Evolutionary conservation across 805 yeast genomes (phyloP).

Genomic region (Candida andamanensis): DNA sequence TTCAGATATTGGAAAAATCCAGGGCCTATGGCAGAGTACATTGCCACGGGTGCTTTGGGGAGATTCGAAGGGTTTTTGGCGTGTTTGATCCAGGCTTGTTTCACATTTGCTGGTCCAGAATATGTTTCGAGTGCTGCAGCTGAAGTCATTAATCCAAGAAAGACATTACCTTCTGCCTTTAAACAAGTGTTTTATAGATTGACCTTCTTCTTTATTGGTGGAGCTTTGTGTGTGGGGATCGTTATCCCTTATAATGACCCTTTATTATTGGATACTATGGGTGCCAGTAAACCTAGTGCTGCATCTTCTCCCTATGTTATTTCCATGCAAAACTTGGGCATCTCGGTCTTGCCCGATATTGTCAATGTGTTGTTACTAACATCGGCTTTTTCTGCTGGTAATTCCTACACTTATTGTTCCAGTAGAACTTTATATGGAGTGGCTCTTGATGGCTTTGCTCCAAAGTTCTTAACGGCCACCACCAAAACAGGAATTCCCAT

Average conservation of each 20-base stretch:
- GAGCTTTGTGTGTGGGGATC: conserved; percentile 74
- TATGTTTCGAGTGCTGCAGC: conserved; percentile 82
- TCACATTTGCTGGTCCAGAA: conserved; percentile 84
- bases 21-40: conserved; percentile 30
- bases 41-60: conserved; percentile 49
- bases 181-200: conserved; percentile 68
- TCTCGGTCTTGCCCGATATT: conserved; percentile 40
- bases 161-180: conserved; percentile 72
- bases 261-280: conserved; percentile 50
- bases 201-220: conserved; percentile 62
- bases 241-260: conserved; percentile 70
- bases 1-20: conserved; percentile 42
- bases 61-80: conserved; percentile 68
- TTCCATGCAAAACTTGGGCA: conserved; percentile 45
- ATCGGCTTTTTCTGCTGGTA: conserved; percentile 46
- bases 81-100: conserved; percentile 66
- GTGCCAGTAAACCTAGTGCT: conserved; percentile 61
- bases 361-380: conserved; percentile 40
- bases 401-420: conserved; percentile 43
- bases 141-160: conserved; percentile 68
- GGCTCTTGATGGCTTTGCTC: conserved; percentile 45
- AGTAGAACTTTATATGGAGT: conserved; percentile 45
- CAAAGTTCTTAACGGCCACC: conserved; percentile 37
- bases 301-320: conserved; percentile 48
- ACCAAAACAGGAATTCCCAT: conserved; percentile 45